Evolutionary conservation across 2,329 filamentous ascomycete genomes (phyloP), one percentile per base, ranked within the genome.

Genomic region (Pseudogymnoascus sp.): DNA sequence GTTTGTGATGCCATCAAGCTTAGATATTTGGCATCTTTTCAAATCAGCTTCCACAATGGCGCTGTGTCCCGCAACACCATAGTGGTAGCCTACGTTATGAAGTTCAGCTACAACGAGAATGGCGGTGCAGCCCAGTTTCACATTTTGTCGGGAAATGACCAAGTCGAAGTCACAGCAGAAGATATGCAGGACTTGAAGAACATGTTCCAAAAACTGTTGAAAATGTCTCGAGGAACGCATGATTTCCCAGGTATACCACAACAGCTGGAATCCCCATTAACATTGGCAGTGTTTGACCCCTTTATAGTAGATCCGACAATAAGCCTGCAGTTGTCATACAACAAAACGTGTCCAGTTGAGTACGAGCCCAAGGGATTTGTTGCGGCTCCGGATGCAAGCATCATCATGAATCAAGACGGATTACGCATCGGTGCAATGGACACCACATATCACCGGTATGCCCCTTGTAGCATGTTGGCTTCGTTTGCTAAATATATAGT

Each of bases 1-100:
- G 58, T 60, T 18, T n/a, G 22, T 2, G 61, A 62, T 28, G 61
- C 61, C n/a, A 12, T 62, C 16, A 20, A 39, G 28, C 58, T 11
- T 16, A n/a, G 22, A 34, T 62, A 62, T n/a, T 25, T 62, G 11
- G 58, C 34, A 28, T 30, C 18, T 14, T 25, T 60, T 12, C 57
- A 43, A 12, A 58, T 62, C 5, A 62, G 14, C 6, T 39, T 62
- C 20, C 58, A 60, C 38, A 41, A 57, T 18, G 41, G 47, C 14
- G 12, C 28, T 8, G 32, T 61, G 9, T 59, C 28, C 12, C 16
- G 30, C 20, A 20, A 50, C n/a, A 61, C 47, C 8, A 58, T 58
- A n/a, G 16, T 18, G 8, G 60, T 25, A 35, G 35, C 20, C 8
- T 61, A 61, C 20, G 32, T 50, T 18, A 39, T 61, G 47, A 28